These are phyloP conservation scores for Sporisorium exsertum DNA, from an alignment of 1,284 basidiomycete species.

Conservation along the genomic window DNA sequence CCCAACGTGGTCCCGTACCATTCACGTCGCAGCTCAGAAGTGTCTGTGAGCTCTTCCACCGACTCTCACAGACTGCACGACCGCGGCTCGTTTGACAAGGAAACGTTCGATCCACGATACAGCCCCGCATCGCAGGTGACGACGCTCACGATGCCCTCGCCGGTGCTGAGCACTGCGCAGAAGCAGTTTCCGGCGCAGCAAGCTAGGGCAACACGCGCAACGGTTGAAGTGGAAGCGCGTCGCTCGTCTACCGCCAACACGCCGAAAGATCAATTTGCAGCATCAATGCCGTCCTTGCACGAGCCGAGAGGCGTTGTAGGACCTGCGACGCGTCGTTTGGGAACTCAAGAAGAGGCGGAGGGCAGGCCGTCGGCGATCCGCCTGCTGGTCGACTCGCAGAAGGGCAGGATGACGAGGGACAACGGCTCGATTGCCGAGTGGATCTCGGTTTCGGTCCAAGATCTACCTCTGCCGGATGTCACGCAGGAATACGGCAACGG, in stretches of 20 bases:
- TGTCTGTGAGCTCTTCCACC: constrained; percentile 30
- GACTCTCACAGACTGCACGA: constrained; percentile 16
- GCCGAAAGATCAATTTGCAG: constrained; percentile 25
- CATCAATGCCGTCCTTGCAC: constrained; percentile 34
- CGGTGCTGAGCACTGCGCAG: constrained; percentile 16
- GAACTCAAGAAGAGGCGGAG: constrained; percentile 8
- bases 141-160: constrained; percentile 43
- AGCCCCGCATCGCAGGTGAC: constrained; percentile 41
- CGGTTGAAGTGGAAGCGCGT: constrained; percentile 2
- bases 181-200: constrained; percentile 8
- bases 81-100: constrained; percentile 31
- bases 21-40: constrained; percentile 35
- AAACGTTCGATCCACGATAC: constrained; percentile 19
- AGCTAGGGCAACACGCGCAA: neutral
- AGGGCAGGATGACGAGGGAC: constrained; percentile 34
- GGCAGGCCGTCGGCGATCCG: constrained; percentile 27
- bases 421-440: constrained; percentile 48
- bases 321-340: neutral
- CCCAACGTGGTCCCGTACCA: constrained; percentile 44
- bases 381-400: constrained; percentile 37
- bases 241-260: constrained; percentile 6
- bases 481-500: constrained; percentile 39
- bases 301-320: neutral
- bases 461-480: constrained; percentile 23
- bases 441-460: constrained; percentile 46